A percentile compares a stretch with the other conserved stretches of the same genome.
Conservation (phyloP, 2,329 filamentous ascomycete genomes). For the Fusarium transvaalense region DNA sequence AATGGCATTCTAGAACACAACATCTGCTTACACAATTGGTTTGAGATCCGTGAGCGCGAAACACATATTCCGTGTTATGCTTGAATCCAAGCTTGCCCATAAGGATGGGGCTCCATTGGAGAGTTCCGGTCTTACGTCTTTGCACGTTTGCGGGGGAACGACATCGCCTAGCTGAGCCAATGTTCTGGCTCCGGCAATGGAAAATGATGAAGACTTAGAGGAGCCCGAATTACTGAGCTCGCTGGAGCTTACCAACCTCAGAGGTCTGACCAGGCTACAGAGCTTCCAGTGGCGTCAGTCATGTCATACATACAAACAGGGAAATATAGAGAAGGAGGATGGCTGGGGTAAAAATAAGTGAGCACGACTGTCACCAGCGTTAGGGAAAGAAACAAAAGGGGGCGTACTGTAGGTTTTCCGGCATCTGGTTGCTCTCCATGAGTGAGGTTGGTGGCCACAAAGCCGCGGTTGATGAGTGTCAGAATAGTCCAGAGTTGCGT, state of each 20-base stretch:
- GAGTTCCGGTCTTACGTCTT: neutral
- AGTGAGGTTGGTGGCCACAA: neutral
- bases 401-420: neutral
- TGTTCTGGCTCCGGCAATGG: neutral
- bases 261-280: fast-evolving
- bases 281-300: neutral
- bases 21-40: neutral
- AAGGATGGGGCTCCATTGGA: neutral
- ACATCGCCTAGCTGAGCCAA: neutral
- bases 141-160: neutral
- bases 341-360: neutral
- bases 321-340: neutral
- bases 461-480: neutral
- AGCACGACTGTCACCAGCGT: neutral
- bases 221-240: neutral
- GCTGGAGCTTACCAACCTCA: fast-evolving
- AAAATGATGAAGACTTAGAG: neutral
- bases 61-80: neutral
- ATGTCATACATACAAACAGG: neutral
- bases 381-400: neutral
- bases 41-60: too few species aligned
- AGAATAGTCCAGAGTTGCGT: neutral
- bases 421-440: too few species aligned
- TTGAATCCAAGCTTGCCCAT: neutral
- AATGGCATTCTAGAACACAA: neutral